Percentiles rank a stretch among this genome's conserved stretches.
These are phyloP conservation scores for Juncus inflexus DNA, from an alignment of 176 grass and related monocot species.

Conservation along the genomic window DNA sequence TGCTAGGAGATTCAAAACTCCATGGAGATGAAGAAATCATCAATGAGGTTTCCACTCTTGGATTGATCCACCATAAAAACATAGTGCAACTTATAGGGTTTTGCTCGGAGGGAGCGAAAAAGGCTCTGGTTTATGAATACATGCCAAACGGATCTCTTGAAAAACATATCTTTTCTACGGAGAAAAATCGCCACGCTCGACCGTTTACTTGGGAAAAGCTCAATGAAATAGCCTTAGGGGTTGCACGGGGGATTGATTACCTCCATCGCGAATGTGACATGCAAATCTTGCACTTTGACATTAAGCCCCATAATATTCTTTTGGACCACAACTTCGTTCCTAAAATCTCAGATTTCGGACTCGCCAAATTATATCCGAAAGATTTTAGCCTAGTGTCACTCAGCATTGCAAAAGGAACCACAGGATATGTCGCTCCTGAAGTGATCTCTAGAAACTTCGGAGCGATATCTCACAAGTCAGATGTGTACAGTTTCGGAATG, in stretches of 20 bases:
- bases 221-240: slow-evolving; percentile 36
- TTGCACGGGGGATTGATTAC: slow-evolving; percentile 42
- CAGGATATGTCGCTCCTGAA: slow-evolving; percentile 49
- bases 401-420: slow-evolving; percentile 35
- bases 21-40: slow-evolving; percentile 54
- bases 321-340: slow-evolving; percentile 33
- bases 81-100: slow-evolving; percentile 30
- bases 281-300: slow-evolving; percentile 58
- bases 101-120: slow-evolving; percentile 28
- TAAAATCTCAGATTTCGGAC: slow-evolving; percentile 53
- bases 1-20: slow-evolving; percentile 20
- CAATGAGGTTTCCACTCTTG: slow-evolving; percentile 43
- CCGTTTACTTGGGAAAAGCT: slow-evolving; percentile 31
- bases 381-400: slow-evolving; percentile 25
- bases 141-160: slow-evolving; percentile 41
- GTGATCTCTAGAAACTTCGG: slow-evolving; percentile 51
- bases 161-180: slow-evolving; percentile 37
- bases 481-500: slow-evolving; percentile 57
- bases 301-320: slow-evolving; percentile 51
- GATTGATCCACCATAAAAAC: slow-evolving; percentile 50
- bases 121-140: slow-evolving; percentile 38
- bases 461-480: slow-evolving; percentile 28
- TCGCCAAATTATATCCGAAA: slow-evolving; percentile 43
- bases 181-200: neutral
- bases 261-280: slow-evolving; percentile 41